These are phyloP conservation scores for Yamadazyma takamatsuzukensis DNA, from an alignment of 805 yeast genomes.

Conservation along the genomic window DNA sequence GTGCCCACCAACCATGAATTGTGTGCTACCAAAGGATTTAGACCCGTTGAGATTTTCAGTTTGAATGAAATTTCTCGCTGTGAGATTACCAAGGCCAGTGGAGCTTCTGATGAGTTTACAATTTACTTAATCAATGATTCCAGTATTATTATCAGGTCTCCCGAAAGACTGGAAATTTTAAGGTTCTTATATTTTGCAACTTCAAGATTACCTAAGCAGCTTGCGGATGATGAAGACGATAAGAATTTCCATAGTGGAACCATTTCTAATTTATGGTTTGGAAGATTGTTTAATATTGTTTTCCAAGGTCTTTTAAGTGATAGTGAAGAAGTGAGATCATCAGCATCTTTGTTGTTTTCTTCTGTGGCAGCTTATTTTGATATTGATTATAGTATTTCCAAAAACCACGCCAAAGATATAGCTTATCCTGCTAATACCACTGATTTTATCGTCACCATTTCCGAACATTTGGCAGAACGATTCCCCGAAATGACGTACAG, in stretches of 20 bases:
- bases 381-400: conserved; percentile 55
- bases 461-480: conserved; percentile 51
- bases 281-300: conserved; percentile 59
- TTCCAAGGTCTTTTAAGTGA: conserved; percentile 66
- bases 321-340: conserved; percentile 54
- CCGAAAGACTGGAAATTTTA: conserved; percentile 55
- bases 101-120: conserved; percentile 31
- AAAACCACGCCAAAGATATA: conserved; percentile 53
- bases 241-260: conserved; percentile 12
- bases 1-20: conserved; percentile 16
- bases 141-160: conserved; percentile 28
- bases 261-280: conserved; percentile 39
- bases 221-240: conserved; percentile 18
- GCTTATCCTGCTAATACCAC: conserved; percentile 67
- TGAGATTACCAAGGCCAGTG: conserved; percentile 29
- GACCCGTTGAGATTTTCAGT: conserved; percentile 32
- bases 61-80: conserved; percentile 34
- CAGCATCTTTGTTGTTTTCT: conserved; percentile 62
- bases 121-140: conserved; percentile 24
- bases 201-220: conserved; percentile 44
- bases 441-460: conserved; percentile 54
- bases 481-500: conserved; percentile 61
- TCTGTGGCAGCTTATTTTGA: conserved; percentile 58
- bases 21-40: conserved; percentile 23
- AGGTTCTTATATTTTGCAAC: conserved; percentile 66